Conservation (phyloP, 2,329 filamentous ascomycete genomes). For the Fusarium beomiforme region DNA sequence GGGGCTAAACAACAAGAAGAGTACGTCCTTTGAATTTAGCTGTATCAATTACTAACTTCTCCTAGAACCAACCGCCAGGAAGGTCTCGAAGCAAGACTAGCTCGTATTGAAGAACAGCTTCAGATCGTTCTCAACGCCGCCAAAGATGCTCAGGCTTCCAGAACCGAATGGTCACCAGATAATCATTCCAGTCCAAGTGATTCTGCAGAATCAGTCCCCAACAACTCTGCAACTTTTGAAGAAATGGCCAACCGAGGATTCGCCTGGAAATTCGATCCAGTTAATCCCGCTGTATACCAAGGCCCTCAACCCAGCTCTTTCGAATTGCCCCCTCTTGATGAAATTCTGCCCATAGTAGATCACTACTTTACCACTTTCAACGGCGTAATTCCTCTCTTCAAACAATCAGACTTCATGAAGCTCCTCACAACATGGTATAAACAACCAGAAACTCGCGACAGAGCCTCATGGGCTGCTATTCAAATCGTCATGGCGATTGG, state of each 20-base stretch:
- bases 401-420: slow-evolving; percentile 49
- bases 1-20: slow-evolving; percentile 19
- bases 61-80: background rate
- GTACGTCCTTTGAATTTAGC: background rate
- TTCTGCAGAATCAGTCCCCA: background rate
- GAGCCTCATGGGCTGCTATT: slow-evolving; percentile 51
- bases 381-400: slow-evolving; percentile 50
- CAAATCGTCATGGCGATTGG: slow-evolving; percentile 53
- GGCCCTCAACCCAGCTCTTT: slow-evolving; percentile 29
- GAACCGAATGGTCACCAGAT: slow-evolving; percentile 4
- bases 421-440: slow-evolving; percentile 50
- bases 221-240: background rate
- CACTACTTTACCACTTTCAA: slow-evolving; percentile 52
- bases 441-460: slow-evolving; percentile 26
- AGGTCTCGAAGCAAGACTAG: slow-evolving; percentile 41
- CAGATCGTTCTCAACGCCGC: slow-evolving; percentile 44
- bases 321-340: slow-evolving; percentile 47
- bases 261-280: slow-evolving; percentile 37
- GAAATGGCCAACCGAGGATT: background rate
- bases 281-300: slow-evolving; percentile 32
- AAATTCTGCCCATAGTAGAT: slow-evolving; percentile 50
- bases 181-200: slow-evolving; percentile 14
- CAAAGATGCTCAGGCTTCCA: slow-evolving; percentile 10
- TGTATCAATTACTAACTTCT: background rate
- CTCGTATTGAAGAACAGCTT: slow-evolving; percentile 47